Evolutionary conservation across 768 basidiomycete genomes (phyloP).

Genomic region (Collybiopsis luxurians): DNA sequence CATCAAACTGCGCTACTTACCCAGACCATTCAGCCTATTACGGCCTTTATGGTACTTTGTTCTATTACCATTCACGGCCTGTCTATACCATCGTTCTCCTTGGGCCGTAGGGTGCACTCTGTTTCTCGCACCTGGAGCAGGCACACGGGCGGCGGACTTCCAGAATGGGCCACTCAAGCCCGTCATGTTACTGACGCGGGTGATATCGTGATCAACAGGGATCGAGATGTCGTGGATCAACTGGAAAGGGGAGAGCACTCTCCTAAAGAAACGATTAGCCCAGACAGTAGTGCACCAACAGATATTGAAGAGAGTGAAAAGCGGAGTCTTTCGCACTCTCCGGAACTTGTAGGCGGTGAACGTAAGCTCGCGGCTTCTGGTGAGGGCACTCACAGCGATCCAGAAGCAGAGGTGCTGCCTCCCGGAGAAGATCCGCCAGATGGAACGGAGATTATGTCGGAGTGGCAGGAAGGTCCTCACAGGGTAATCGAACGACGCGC

Average conservation of each 20-base stretch:
- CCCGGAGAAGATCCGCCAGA: conserved; percentile 43
- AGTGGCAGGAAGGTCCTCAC: conserved; percentile 75
- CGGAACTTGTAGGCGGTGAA: not conserved
- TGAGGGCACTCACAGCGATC: not conserved
- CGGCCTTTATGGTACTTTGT: conserved; percentile 90
- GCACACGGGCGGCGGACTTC: conserved; percentile 36
- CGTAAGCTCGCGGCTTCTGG: not conserved
- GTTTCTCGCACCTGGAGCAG: conserved; percentile 70
- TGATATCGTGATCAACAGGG: conserved; percentile 66
- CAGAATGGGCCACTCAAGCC: conserved; percentile 64
- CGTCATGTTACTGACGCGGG: conserved; percentile 53
- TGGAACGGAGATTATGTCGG: conserved; percentile 38
- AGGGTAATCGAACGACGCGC: conserved; percentile 59
- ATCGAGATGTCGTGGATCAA: conserved; percentile 48
- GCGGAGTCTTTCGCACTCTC: not conserved
- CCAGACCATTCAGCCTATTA: conserved; percentile 85
- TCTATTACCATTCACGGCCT: conserved; percentile 88
- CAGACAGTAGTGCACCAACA: conserved; percentile 2
- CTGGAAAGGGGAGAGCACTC: conserved; percentile 8
- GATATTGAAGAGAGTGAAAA: not conserved
- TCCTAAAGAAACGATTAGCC: conserved; percentile 15
- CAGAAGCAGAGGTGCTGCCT: conserved; percentile 5
- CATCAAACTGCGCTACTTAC: conserved; percentile 65
- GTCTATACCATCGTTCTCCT: conserved; percentile 92
- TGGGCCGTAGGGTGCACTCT: conserved; percentile 89